Evolutionary conservation across 2,329 filamentous ascomycete genomes (phyloP).

Genomic region (Colletotrichum karsti): DNA sequence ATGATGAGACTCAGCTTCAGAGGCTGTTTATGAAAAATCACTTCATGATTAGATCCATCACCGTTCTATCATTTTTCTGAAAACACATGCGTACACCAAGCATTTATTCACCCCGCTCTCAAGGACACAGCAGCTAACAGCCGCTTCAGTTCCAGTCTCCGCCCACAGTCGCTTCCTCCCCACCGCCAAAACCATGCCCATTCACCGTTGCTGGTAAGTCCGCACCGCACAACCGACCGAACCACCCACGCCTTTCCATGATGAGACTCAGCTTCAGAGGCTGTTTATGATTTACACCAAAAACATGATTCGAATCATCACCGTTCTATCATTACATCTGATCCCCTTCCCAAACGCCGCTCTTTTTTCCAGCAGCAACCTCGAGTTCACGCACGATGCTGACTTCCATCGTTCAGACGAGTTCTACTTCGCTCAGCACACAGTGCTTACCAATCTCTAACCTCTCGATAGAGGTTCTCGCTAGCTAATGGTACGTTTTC

Average conservation of each 20-base stretch:
- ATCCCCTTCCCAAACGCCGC: background rate
- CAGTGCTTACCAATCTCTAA: no score
- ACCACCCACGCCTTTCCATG: slow-evolving; percentile 20
- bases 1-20: slow-evolving; percentile 49
- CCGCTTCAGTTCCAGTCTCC: no score
- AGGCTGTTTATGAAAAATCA: slow-evolving; percentile 56
- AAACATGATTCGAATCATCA: slow-evolving; percentile 48
- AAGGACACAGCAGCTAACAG: background rate
- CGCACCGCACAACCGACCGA: no score
- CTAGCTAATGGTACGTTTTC: background rate
- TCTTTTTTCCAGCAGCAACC: background rate
- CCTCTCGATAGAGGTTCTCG: background rate
- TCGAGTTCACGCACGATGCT: background rate
- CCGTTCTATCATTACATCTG: slow-evolving; percentile 36
- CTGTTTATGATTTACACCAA: slow-evolving; percentile 55
- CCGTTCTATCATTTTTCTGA: slow-evolving; percentile 37
- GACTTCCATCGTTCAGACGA: background rate
- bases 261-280: slow-evolving; percentile 53
- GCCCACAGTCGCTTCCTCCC: no score
- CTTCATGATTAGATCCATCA: slow-evolving; percentile 47
- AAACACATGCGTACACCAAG: background rate
- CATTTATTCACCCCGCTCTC: no score
- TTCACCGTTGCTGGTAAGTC: background rate
- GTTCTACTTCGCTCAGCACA: no score
- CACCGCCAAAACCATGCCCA: no score